Conservation (phyloP, 1,284 basidiomycete genomes). For the Rhodotorula sp. region DNA sequence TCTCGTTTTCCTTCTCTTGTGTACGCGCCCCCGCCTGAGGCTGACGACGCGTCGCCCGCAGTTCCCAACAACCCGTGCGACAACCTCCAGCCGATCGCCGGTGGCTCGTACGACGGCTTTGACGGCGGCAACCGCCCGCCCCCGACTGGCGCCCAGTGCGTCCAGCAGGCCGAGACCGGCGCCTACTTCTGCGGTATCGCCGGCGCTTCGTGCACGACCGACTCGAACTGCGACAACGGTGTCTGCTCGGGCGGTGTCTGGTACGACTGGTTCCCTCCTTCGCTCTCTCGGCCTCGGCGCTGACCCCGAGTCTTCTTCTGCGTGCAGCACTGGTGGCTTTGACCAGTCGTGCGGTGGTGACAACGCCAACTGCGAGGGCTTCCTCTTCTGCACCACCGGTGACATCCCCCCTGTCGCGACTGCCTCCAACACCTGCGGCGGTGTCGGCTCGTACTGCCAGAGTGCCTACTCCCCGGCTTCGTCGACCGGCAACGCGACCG, state of each 20-base stretch:
- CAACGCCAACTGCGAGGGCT: constrained; percentile 25
- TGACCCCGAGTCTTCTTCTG: neutral
- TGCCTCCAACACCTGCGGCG: constrained; percentile 17
- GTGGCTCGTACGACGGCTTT: neutral
- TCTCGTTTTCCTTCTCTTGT: too few relatives aligned
- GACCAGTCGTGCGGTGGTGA: constrained; percentile 7
- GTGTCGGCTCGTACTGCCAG: neutral
- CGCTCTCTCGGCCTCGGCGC: neutral
- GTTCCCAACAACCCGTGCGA: constrained; percentile 1
- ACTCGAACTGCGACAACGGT: constrained; percentile 20
- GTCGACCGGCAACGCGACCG: neutral
- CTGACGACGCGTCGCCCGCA: neutral
- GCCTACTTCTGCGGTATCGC: constrained; percentile 30
- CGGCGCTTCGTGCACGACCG: constrained; percentile 10
- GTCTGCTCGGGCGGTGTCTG: constrained; percentile 8
- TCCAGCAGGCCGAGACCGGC: constrained; percentile 1
- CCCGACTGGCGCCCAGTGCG: constrained; percentile 7
- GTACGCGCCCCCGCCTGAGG: too few relatives aligned
- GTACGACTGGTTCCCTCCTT: neutral
- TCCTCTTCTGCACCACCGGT: constrained; percentile 21
- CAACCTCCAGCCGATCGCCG: constrained; percentile 8
- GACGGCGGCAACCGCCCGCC: neutral
- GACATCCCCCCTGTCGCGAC: neutral
- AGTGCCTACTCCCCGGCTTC: neutral
- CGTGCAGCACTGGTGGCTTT: constrained; percentile 27